Evolutionary conservation across 148 eudicot species (phyloP), one percentile per base, ranked within the genome.

Genomic region (Persicaria maculosa): DNA sequence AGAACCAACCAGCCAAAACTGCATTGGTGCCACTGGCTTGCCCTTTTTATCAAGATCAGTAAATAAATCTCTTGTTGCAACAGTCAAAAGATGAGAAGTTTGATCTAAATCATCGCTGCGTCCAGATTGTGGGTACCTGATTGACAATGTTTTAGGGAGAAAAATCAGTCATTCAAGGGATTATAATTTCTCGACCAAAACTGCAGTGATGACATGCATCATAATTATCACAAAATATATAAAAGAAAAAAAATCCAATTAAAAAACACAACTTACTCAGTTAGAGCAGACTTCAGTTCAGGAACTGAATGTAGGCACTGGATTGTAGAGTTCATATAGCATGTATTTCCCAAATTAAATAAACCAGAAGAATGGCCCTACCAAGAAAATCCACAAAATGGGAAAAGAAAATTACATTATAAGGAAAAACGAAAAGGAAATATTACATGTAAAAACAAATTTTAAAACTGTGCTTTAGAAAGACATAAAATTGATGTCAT

Each of bases 351-450:
- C 67, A 95, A 85, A 84, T 95, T 95, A 68, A 83, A 84, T 75
- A 95, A 85, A 19, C 98, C 98, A 76, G 97, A 93, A 36, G 97
- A 90, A 83, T 95, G 96, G 20, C 97, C 98, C 98, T 95, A 85
- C 45, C 79, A 65, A 40, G 55, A 67, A 67, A 36, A 57, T 31
- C 46, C 6, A 20, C 54, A 14, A 9, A 47, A 61, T 1, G 61
- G 25, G 61, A 5, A 22, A 7, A 31, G 68, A 61, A 61, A 61
- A 0, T 61, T 14, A 64, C 11, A 64, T 14, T 31, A 62, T 4
- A 6, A 36, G 45, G 4, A 31, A 36, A 25, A 10, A 64, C 45
- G 12, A 58, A 58, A 58, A 3, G 19, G 20, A 48, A 48, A 3
- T 48, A 48, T 48, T 48, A 12, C 52, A 58, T 62, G 68, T 62